phyloP scores from a whole-genome alignment of 441 rosid species.

The Syzygium syzygioides region DNA sequence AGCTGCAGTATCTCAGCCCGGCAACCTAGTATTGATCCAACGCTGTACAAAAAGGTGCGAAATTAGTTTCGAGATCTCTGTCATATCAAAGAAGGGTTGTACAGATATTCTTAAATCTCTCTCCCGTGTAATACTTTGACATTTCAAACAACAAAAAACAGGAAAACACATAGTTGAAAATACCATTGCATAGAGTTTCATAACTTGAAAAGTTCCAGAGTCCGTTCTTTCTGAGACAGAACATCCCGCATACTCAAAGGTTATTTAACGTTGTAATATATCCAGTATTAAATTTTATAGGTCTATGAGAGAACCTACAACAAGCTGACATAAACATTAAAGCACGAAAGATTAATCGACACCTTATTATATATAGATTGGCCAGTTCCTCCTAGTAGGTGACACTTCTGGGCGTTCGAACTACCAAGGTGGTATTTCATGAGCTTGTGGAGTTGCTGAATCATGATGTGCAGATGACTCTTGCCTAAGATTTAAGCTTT shows the following conservation, averaged over 20 bases:
- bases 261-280: neutral
- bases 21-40: constrained; percentile 83
- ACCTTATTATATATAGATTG: neutral
- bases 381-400: neutral
- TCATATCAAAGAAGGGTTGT: neutral
- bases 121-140: neutral
- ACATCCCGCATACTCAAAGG: neutral
- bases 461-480: neutral
- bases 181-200: too few relatives aligned
- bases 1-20: constrained; percentile 89
- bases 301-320: neutral
- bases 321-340: neutral
- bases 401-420: neutral
- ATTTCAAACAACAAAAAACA: neutral
- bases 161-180: neutral
- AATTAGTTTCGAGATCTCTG: neutral
- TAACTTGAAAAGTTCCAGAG: neutral
- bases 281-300: neutral
- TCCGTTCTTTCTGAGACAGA: neutral
- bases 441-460: neutral
- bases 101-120: neutral
- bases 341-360: neutral
- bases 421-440: neutral
- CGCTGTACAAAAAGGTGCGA: constrained; percentile 32
- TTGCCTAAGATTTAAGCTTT: neutral